phyloP scores from a whole-genome alignment of 306 rosid genomes.

The Medicago truncatula region DNA sequence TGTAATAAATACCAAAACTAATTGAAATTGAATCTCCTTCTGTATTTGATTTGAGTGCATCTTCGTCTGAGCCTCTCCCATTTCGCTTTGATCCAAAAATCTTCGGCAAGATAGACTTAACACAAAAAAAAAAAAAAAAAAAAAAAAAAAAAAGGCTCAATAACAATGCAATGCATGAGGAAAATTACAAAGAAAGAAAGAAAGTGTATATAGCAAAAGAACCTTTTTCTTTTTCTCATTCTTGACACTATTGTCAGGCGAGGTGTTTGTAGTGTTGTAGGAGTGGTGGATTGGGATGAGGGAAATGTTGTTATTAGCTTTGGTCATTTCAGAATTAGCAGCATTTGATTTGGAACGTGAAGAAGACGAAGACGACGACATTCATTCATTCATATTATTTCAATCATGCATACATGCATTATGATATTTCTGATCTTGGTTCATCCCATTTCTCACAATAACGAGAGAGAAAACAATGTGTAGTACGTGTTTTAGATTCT shows the following conservation, averaged over 20 bases:
- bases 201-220: not conserved
- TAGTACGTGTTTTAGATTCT: not conserved
- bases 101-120: conserved; percentile 79
- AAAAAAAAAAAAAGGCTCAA: conserved; percentile 10
- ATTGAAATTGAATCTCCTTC: conserved; percentile 48
- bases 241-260: conserved; percentile 50
- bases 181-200: not conserved
- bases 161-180: not conserved
- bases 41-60: conserved; percentile 40
- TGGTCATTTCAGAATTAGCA: conserved; percentile 53
- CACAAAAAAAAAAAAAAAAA: conserved; percentile 8
- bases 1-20: conserved; percentile 50
- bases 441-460: not conserved
- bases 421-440: not conserved
- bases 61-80: conserved; percentile 63
- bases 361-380: conserved; percentile 50
- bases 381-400: conserved; percentile 41
- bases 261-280: not conserved
- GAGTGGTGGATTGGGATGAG: conserved; percentile 8
- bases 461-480: not conserved
- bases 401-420: conserved; percentile 2
- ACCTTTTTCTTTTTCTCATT: conserved; percentile 79
- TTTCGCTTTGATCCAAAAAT: conserved; percentile 68
- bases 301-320: conserved; percentile 38
- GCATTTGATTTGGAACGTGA: conserved; percentile 44